Evolutionary conservation across 495 filamentous ascomycete species (phyloP).

Genomic region (Xylaria sp.): DNA sequence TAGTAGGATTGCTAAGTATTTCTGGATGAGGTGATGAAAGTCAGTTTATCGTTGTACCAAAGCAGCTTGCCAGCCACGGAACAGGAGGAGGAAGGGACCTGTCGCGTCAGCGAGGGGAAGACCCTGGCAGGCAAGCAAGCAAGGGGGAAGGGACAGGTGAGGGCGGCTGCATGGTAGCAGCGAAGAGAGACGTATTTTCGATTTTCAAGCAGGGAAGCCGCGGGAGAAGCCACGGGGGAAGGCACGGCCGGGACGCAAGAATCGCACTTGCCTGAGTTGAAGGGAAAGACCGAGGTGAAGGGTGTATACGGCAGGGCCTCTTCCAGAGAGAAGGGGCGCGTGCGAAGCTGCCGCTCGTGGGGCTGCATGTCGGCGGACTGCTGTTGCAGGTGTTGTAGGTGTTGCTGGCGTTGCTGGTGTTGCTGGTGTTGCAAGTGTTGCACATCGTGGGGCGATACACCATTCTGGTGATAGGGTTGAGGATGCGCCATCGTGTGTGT

Average conservation of each 20-base stretch:
- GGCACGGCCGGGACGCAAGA: conserved; percentile 46
- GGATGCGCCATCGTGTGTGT: conserved; percentile 45
- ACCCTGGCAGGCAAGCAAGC: conserved; percentile 16
- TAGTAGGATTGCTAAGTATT: conserved; percentile 73
- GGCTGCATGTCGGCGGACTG: conserved; percentile 18
- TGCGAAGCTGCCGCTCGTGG: conserved; percentile 28
- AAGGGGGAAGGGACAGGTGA: conserved; percentile 4
- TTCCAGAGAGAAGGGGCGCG: conserved; percentile 64
- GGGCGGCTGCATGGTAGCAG: not conserved
- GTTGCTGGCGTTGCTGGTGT: too few relatives aligned
- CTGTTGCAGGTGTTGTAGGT: conserved; percentile 29
- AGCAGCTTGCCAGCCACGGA: not conserved
- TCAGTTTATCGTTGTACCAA: conserved; percentile 19
- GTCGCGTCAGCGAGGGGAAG: conserved; percentile 9
- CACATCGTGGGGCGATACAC: conserved; percentile 18
- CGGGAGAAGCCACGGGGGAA: too few relatives aligned
- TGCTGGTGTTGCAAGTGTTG: conserved; percentile 30
- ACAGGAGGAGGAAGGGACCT: not conserved
- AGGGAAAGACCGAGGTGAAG: conserved; percentile 86
- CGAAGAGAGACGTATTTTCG: conserved; percentile 11
- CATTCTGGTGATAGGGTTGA: conserved; percentile 38
- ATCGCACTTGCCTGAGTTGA: conserved; percentile 73
- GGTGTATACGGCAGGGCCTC: conserved; percentile 93
- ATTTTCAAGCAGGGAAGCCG: conserved; percentile 22
- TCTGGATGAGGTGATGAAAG: conserved; percentile 50